Percentiles rank a stretch among this genome's conserved stretches.
These are phyloP conservation scores for Huiozyma sinensis DNA, from an alignment of 805 yeast species.

Conservation along the genomic window DNA sequence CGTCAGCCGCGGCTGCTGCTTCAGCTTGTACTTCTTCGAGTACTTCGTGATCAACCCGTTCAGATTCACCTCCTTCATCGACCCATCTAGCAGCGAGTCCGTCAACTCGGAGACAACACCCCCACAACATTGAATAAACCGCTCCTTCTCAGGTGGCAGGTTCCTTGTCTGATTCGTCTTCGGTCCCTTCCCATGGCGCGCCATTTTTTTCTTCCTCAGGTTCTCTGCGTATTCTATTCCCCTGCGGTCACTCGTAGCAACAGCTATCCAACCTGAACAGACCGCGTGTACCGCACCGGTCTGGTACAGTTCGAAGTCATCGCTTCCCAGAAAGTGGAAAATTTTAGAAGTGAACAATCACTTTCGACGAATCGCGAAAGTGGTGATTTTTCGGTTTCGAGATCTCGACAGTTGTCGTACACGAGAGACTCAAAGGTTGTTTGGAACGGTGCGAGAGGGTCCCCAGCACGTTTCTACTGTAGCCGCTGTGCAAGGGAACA, in stretches of 20 bases:
- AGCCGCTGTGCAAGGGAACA: too few species aligned
- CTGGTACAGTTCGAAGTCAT: not conserved
- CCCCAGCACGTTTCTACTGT: too few species aligned
- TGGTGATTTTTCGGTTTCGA: too few species aligned
- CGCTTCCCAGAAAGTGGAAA: too few species aligned
- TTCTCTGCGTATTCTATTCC: not conserved
- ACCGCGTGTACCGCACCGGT: not conserved
- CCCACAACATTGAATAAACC: constrained; percentile 85
- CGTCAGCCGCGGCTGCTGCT: constrained; percentile 87
- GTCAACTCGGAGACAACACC: constrained; percentile 84
- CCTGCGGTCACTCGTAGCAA: not conserved
- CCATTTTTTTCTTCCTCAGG: constrained; percentile 15
- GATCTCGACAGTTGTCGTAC: too few species aligned
- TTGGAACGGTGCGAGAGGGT: too few species aligned
- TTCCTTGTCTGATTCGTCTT: constrained; percentile 42
- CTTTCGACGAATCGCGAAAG: too few species aligned
- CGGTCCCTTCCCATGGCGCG: constrained; percentile 30
- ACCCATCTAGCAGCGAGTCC: constrained; percentile 54
- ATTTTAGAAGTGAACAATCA: too few species aligned
- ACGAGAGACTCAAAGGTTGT: too few species aligned
- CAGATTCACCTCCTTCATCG: constrained; percentile 47
- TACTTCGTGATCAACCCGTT: constrained; percentile 79
- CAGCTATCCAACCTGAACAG: not conserved
- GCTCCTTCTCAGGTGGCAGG: constrained; percentile 81
- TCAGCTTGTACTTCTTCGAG: constrained; percentile 83